These are phyloP conservation scores for Buxus sempervirens DNA, from an alignment of 164 flowering plant genomes.

Conservation along the genomic window DNA sequence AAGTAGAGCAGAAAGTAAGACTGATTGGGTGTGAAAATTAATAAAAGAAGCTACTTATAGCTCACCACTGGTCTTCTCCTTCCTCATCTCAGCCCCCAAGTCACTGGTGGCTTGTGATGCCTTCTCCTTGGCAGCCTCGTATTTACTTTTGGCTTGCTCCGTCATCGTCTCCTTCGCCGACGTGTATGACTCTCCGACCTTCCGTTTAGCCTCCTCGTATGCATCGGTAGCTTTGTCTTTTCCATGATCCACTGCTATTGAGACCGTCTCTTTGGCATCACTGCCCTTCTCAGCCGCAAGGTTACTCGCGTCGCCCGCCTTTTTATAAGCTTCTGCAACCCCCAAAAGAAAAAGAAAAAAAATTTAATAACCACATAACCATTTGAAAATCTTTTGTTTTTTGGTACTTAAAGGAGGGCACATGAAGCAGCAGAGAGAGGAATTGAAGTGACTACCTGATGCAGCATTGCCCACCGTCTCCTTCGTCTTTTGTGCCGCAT, in stretches of 20 bases:
- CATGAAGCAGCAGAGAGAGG: too few species aligned
- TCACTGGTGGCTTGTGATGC: not conserved
- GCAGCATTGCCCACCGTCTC: slow-evolving; percentile 24
- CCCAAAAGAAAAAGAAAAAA: too few species aligned
- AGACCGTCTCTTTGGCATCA: not conserved
- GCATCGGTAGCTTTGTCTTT: not conserved
- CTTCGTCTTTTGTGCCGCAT: slow-evolving; percentile 33
- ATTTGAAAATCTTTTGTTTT: too few species aligned
- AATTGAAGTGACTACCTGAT: too few species aligned
- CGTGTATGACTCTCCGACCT: not conserved
- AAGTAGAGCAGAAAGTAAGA: too few species aligned
- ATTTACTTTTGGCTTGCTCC: not conserved
- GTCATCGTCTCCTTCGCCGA: not conserved
- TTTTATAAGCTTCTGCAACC: too few species aligned
- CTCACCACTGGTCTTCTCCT: not conserved
- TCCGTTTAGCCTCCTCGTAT: not conserved
- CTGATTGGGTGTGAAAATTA: too few species aligned
- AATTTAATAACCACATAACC: too few species aligned
- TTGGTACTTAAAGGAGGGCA: too few species aligned
- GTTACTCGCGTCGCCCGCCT: too few species aligned
- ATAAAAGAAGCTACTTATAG: not conserved
- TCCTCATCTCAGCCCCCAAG: not conserved
- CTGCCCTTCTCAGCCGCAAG: not conserved
- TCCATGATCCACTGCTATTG: not conserved
- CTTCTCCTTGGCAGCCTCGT: not conserved